phyloP scores from a whole-genome alignment of 345 rosid genomes.

The Fremontodendron californicum region DNA sequence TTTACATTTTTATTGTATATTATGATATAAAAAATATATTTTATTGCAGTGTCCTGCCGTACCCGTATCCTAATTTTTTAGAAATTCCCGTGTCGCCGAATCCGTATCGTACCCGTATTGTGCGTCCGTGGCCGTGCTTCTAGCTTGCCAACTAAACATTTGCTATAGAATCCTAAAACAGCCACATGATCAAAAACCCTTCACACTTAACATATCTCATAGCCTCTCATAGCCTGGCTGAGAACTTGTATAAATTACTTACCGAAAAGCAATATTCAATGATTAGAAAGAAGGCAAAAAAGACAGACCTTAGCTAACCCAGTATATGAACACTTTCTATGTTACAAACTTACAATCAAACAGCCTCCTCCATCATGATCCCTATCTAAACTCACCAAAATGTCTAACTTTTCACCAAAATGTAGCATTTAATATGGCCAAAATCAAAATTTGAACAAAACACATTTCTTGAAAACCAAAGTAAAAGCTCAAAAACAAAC shows the following conservation, averaged over 20 bases:
- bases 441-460: neutral
- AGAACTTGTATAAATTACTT: neutral
- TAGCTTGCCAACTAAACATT: too few species aligned
- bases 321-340: neutral
- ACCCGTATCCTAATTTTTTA: too few species aligned
- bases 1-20: too few species aligned
- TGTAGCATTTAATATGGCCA: neutral
- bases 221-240: neutral
- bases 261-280: neutral
- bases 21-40: too few species aligned
- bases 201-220: neutral
- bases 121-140: too few species aligned
- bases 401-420: neutral
- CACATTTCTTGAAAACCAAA: conserved; percentile 7
- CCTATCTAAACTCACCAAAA: neutral
- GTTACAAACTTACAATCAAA: neutral
- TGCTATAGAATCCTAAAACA: neutral
- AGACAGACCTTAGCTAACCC: neutral
- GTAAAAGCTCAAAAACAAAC: neutral
- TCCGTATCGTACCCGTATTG: too few species aligned
- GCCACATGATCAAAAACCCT: neutral
- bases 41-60: too few species aligned
- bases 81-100: too few species aligned
- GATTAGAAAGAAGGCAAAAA: neutral
- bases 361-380: neutral